Percentiles rank a stretch among this genome's conserved stretches.
These are phyloP conservation scores for Batrachochytrium dendrobatidis DNA, from an alignment of 371 early-diverging fungal genomes.

Conservation along the genomic window DNA sequence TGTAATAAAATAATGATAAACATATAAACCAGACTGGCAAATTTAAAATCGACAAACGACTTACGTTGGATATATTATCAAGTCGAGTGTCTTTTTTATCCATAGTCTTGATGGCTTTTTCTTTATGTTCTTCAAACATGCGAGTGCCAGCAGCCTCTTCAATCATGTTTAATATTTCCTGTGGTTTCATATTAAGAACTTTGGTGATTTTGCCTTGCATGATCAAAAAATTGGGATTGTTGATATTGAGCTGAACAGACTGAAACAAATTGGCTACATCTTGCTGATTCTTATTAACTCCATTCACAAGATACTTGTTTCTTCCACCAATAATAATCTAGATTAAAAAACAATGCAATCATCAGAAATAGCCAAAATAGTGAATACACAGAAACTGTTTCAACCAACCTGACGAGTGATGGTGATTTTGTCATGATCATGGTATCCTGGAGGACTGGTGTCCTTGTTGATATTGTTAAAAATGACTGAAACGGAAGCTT, in stretches of 20 bases:
- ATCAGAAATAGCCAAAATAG: neutral
- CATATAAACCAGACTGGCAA: neutral
- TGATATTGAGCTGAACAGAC: slow-evolving; percentile 94
- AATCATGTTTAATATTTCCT: slow-evolving; percentile 93
- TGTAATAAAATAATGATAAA: slow-evolving; percentile 15
- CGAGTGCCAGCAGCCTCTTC: slow-evolving; percentile 98
- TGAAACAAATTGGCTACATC: slow-evolving; percentile 88
- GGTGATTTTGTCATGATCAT: slow-evolving; percentile 76
- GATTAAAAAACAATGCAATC: neutral
- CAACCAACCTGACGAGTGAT: slow-evolving; percentile 83
- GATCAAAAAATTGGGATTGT: slow-evolving; percentile 97
- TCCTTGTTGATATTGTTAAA: slow-evolving; percentile 88
- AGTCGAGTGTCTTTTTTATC: slow-evolving; percentile 94
- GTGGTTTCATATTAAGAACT: slow-evolving; percentile 98
- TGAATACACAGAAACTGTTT: neutral
- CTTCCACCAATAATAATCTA: slow-evolving; percentile 83
- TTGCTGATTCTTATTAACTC: slow-evolving; percentile 83
- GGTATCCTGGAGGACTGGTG: slow-evolving; percentile 87
- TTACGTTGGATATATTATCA: slow-evolving; percentile 65
- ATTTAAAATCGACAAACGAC: neutral
- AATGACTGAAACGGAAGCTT: slow-evolving; percentile 94
- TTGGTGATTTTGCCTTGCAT: slow-evolving; percentile 99
- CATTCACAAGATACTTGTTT: slow-evolving; percentile 96
- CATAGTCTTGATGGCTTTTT: slow-evolving; percentile 89
- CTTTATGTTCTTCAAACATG: slow-evolving; percentile 97